Conservation (phyloP, 768 basidiomycete genomes). For the Termitomyces sp. region DNA sequence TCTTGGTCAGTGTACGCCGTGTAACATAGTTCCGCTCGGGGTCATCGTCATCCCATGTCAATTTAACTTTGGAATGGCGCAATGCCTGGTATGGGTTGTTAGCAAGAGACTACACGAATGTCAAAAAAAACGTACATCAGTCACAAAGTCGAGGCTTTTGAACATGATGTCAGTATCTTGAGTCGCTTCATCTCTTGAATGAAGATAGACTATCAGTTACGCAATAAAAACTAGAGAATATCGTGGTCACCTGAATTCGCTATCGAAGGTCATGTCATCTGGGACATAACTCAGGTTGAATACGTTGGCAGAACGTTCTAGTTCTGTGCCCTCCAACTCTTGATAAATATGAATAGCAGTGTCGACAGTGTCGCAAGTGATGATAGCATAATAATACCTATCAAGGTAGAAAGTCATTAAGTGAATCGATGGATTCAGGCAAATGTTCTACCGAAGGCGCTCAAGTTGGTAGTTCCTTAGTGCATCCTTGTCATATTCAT, state of each 20-base stretch:
- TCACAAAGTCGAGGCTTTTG: conserved; percentile 83
- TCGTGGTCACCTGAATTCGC: conserved; percentile 55
- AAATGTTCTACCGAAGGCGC: conserved; percentile 64
- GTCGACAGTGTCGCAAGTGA: conserved; percentile 75
- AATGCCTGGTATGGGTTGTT: conserved; percentile 56
- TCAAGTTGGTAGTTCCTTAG: conserved; percentile 90
- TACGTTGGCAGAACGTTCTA: conserved; percentile 94
- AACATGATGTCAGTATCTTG: conserved; percentile 54
- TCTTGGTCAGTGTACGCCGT: conserved; percentile 67
- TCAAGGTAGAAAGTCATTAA: neutral
- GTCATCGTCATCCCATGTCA: conserved; percentile 99
- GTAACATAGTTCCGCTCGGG: conserved; percentile 78
- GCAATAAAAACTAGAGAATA: neutral
- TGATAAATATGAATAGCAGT: conserved; percentile 75
- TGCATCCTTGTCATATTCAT: conserved; percentile 84
- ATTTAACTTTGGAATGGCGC: conserved; percentile 94
- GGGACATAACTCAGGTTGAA: conserved; percentile 95
- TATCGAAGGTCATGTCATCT: conserved; percentile 80
- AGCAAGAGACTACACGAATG: neutral
- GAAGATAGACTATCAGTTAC: neutral
- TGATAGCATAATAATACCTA: conserved; percentile 95
- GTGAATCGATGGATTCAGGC: neutral
- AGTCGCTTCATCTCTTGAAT: conserved; percentile 74
- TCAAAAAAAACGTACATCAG: conserved; percentile 58
- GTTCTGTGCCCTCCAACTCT: conserved; percentile 91